Base-by-base conservation (phyloP, 345 rosid genomes). In the Punica granatum region DNA sequence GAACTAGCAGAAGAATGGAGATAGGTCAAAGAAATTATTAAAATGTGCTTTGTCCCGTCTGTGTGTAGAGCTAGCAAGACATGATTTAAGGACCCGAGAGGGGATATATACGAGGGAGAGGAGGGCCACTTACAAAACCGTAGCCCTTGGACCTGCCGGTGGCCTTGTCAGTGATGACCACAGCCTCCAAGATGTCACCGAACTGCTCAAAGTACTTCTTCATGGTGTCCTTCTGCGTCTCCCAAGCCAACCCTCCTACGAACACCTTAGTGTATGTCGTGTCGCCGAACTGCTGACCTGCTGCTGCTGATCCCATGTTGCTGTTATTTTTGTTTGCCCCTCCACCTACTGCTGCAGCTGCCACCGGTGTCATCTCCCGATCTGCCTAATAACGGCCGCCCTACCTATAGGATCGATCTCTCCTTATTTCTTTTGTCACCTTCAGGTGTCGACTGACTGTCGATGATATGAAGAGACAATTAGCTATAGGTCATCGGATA, bases 131-230 rank as follows among this genome's bases (percentile, higher is more conserved):
- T 90, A 93, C 98, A 75, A 93, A 93, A 81, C 98, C 98, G 43
- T 93, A 93, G 80, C 98, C 98, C 76, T 93, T 93, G 84, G 98
- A 93, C 88, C 98, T 90, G 73, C 97, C 98, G 12, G 94, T 87
- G 70, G 97, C 90, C 79, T 93, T 93, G 70, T 90, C 98, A 68
- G 96, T 84, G 81, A 93, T 93, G 70, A 93, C 98, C 25, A 90
- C 98, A 74, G 98, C 98, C 80, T 93, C 98, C 78, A 93, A 74
- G 85, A 93, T 93, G 77, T 90, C 97, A 18, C 98, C 98, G 71
- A 93, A 93, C 84, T 90, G 98, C 71, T 93, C 92, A 59, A 93
- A 93, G 77, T 90, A 89, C 63, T 82, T 88, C 94, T 85, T 88
- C 85, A 93, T 86, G 66, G 98, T 90, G 65, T 86, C 81, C 81